phyloP scores from a whole-genome alignment of 2,329 filamentous ascomycete species.

The Hypomyces rosellus region DNA sequence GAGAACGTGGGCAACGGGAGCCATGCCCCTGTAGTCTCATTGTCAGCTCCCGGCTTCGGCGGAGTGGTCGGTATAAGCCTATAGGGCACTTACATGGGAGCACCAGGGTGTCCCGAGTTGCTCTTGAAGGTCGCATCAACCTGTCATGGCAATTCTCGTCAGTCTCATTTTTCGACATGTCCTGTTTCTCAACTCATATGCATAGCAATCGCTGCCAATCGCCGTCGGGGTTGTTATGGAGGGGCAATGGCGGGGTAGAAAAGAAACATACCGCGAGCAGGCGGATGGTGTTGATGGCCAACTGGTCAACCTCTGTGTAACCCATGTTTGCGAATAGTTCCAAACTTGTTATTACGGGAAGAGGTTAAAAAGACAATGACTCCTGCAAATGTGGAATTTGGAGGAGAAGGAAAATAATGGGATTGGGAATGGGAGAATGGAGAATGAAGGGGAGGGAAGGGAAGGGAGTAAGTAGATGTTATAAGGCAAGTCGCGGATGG shows the following conservation, averaged over 20 bases:
- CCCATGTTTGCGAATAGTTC: conserved; percentile 61
- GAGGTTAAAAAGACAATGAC: conserved; percentile 17
- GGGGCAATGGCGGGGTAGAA: conserved; percentile 27
- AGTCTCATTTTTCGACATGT: conserved; percentile 15
- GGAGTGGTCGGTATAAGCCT: background rate
- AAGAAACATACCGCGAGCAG: conserved; percentile 74
- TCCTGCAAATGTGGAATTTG: background rate
- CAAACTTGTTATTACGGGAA: conserved; percentile 15
- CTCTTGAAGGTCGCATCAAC: conserved; percentile 94
- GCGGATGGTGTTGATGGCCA: conserved; percentile 98
- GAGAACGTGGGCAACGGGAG: conserved; percentile 90
- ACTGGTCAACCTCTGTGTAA: conserved; percentile 79
- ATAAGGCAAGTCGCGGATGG: conserved; percentile 16
- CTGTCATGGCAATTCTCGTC: conserved; percentile 41
- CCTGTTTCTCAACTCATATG: background rate
- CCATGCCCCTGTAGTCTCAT: conserved; percentile 58
- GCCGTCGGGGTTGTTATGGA: conserved; percentile 18
- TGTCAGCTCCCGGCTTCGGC: conserved; percentile 16
- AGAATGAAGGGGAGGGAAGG: too few relatives aligned
- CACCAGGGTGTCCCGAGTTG: conserved; percentile 98
- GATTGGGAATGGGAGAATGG: too few relatives aligned
- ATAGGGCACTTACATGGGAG: conserved; percentile 67
- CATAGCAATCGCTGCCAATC: too few relatives aligned
- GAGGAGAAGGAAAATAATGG: too few relatives aligned
- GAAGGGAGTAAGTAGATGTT: too few relatives aligned